These are phyloP conservation scores for Paraglomus occultum DNA, from an alignment of 192 early-diverging fungal genomes.

Conservation along the genomic window DNA sequence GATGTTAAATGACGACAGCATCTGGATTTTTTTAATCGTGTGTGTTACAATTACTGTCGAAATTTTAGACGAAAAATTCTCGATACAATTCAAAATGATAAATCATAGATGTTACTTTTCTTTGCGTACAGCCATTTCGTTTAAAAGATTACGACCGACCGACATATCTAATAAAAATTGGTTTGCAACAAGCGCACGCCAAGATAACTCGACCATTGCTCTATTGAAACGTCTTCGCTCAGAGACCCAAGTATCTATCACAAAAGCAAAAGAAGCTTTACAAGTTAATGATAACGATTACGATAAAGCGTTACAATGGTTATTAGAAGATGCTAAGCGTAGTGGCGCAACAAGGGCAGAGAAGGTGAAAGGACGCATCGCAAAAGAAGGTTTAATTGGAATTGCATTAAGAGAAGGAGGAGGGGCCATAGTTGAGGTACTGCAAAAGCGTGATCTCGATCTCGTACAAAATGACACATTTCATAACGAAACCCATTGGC, in stretches of 20 bases:
- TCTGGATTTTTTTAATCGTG: too few relatives aligned
- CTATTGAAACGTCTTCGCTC: constrained; percentile 73
- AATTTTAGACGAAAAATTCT: too few relatives aligned
- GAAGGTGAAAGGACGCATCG: constrained; percentile 76
- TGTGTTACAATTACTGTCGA: too few relatives aligned
- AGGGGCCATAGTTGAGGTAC: constrained; percentile 69
- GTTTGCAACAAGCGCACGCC: constrained; percentile 19
- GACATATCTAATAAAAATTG: background rate
- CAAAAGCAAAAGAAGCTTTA: constrained; percentile 87
- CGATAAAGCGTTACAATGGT: constrained; percentile 75
- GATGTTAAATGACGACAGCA: too few relatives aligned
- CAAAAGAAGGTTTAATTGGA: constrained; percentile 77
- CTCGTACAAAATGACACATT: background rate
- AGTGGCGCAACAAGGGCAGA: constrained; percentile 75
- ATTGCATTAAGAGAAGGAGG: constrained; percentile 55
- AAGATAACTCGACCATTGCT: constrained; percentile 45
- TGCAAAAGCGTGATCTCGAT: background rate
- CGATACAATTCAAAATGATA: too few relatives aligned
- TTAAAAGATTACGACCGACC: too few relatives aligned
- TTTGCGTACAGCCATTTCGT: too few relatives aligned
- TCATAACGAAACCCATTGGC: background rate
- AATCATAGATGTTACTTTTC: too few relatives aligned
- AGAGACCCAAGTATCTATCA: constrained; percentile 74
- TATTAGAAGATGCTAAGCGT: constrained; percentile 67
- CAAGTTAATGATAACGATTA: constrained; percentile 67